Evolutionary conservation across 2,329 filamentous ascomycete species (phyloP).

Genomic region (Fusarium caatingaense): DNA sequence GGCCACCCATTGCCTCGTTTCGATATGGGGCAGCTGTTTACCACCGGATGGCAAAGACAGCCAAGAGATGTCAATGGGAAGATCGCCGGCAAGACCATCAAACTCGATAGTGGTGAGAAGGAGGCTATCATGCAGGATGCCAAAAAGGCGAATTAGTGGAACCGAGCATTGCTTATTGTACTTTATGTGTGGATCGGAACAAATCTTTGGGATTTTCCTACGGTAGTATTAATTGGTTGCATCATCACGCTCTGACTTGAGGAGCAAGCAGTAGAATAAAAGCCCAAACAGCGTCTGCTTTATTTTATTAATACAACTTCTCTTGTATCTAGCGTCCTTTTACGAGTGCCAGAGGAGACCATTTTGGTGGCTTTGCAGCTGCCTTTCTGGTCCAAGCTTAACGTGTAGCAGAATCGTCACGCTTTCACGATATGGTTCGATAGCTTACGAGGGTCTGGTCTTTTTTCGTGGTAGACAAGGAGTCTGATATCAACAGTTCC

Average conservation of each 20-base stretch:
- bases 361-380: slow-evolving; percentile 26
- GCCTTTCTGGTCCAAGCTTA: slow-evolving; percentile 29
- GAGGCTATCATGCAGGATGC: slow-evolving; percentile 25
- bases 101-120: slow-evolving; percentile 20
- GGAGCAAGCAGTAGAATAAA: slow-evolving; percentile 6
- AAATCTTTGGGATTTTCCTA: background rate
- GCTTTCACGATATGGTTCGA: slow-evolving; percentile 21
- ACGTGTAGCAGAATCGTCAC: slow-evolving; percentile 7
- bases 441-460: slow-evolving; percentile 8
- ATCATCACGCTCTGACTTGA: slow-evolving; percentile 5
- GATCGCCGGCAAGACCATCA: slow-evolving; percentile 45
- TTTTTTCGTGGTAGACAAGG: slow-evolving; percentile 3
- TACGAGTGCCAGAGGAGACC: background rate
- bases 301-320: background rate
- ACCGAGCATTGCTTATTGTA: slow-evolving; percentile 10
- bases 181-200: background rate
- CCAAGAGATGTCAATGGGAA: slow-evolving; percentile 63
- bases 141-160: slow-evolving; percentile 13
- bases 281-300: background rate
- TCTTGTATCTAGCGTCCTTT: background rate
- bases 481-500: slow-evolving; percentile 19
- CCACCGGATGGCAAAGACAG: slow-evolving; percentile 83
- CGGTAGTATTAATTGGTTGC: slow-evolving; percentile 13
- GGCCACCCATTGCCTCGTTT: slow-evolving; percentile 92
- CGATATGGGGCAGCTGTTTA: slow-evolving; percentile 79